phyloP scores from a whole-genome alignment of 192 early-diverging fungal species.

The Podila minutissima region DNA sequence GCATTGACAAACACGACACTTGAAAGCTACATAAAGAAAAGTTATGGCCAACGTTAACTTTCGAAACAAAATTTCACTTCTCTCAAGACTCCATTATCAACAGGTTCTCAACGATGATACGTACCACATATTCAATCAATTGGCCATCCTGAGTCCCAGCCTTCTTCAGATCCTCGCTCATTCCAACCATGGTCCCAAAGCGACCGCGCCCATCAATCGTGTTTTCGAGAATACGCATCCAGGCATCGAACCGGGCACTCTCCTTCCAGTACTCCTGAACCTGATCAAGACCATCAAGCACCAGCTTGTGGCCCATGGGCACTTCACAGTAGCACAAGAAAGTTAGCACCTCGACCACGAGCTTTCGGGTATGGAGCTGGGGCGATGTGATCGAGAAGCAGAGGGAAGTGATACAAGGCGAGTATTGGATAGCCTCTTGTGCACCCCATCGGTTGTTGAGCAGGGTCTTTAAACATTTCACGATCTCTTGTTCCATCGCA shows the following conservation, averaged over 20 bases:
- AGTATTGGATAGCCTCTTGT: slow-evolving; percentile 73
- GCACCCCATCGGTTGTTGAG: slow-evolving; percentile 83
- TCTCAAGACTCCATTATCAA: background rate
- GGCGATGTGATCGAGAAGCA: slow-evolving; percentile 80
- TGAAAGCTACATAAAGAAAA: slow-evolving; percentile 57
- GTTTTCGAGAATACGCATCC: slow-evolving; percentile 78
- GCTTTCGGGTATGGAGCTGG: slow-evolving; percentile 73
- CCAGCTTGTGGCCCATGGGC: slow-evolving; percentile 78
- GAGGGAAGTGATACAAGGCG: slow-evolving; percentile 75
- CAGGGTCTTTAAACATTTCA: slow-evolving; percentile 80
- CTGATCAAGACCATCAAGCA: slow-evolving; percentile 79
- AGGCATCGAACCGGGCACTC: slow-evolving; percentile 77
- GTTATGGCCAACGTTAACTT: background rate
- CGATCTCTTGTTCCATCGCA: slow-evolving; percentile 82
- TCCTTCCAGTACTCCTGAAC: slow-evolving; percentile 73
- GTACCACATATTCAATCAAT: slow-evolving; percentile 76
- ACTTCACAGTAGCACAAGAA: slow-evolving; percentile 81
- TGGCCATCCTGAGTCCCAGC: slow-evolving; percentile 72
- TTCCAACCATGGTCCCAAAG: slow-evolving; percentile 82
- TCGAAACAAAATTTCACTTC: too few species aligned
- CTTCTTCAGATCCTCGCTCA: slow-evolving; percentile 76
- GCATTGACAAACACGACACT: slow-evolving; percentile 84
- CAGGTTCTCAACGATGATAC: background rate
- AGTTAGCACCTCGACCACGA: slow-evolving; percentile 80
- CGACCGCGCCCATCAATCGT: slow-evolving; percentile 82